Conservation (phyloP, 1,139 yeast species). For the Zygoascus hellenicus region DNA sequence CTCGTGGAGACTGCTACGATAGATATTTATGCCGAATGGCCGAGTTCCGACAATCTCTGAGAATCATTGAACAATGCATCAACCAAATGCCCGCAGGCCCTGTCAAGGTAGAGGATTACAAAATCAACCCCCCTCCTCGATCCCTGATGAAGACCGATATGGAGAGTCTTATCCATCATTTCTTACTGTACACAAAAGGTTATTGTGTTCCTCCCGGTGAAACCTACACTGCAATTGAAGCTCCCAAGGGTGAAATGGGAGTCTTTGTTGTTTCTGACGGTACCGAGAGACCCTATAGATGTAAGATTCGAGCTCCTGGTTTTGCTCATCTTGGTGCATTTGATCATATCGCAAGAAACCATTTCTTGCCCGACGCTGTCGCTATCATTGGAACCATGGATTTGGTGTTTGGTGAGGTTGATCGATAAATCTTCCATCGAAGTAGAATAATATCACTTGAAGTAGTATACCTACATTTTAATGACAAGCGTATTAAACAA, state of each 20-base stretch:
- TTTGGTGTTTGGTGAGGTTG: constrained; percentile 91
- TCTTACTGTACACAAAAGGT: constrained; percentile 82
- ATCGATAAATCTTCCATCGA: constrained; percentile 46
- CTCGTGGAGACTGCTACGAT: constrained; percentile 88
- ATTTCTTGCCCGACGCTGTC: constrained; percentile 86
- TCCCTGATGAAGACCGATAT: constrained; percentile 81
- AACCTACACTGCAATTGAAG: constrained; percentile 87
- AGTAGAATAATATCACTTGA: neutral
- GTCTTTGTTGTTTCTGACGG: constrained; percentile 88
- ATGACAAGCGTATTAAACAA: too few species aligned
- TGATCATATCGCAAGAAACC: constrained; percentile 80
- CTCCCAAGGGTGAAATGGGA: constrained; percentile 95
- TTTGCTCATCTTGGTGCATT: constrained; percentile 86
- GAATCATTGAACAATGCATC: constrained; percentile 85
- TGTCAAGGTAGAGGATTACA: constrained; percentile 84
- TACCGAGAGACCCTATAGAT: constrained; percentile 83
- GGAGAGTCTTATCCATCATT: constrained; percentile 90
- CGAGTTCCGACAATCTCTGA: constrained; percentile 84
- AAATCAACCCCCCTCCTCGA: constrained; percentile 80
- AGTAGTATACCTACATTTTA: neutral
- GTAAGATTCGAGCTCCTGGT: constrained; percentile 92
- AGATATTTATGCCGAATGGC: constrained; percentile 85
- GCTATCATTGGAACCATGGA: constrained; percentile 96
- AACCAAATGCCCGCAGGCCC: constrained; percentile 93
- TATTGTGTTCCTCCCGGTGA: constrained; percentile 87